Conservation (phyloP, 2,329 filamentous ascomycete genomes). For the Phoma herbarum region DNA sequence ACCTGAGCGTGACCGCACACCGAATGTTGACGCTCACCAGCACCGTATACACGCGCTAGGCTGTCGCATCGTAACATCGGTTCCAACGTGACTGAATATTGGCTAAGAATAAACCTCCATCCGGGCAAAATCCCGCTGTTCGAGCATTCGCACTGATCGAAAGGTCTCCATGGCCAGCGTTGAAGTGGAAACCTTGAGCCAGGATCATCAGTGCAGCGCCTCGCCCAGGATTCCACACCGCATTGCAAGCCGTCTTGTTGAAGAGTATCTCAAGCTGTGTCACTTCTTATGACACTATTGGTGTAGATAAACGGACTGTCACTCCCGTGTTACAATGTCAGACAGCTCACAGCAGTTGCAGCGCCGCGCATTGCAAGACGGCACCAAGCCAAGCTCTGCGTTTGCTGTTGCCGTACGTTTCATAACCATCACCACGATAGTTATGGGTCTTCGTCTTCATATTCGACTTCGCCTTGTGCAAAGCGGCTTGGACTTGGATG, state of each 20-base stretch:
- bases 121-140: too few species aligned
- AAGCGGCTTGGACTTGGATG: not conserved
- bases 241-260: too few species aligned
- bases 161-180: too few species aligned
- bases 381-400: not conserved
- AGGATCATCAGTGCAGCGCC: too few species aligned
- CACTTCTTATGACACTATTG: too few species aligned
- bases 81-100: too few species aligned
- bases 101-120: too few species aligned
- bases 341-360: not conserved
- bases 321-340: not conserved
- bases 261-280: too few species aligned
- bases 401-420: not conserved
- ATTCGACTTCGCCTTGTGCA: not conserved
- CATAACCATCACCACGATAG: not conserved
- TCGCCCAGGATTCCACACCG: too few species aligned
- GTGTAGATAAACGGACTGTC: too few species aligned
- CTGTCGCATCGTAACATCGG: not conserved
- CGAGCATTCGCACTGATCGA: too few species aligned
- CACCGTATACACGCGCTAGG: not conserved
- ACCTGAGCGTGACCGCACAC: not conserved
- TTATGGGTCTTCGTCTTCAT: not conserved
- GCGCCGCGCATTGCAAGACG: not conserved
- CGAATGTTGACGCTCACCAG: not conserved
- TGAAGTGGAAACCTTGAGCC: too few species aligned